Evolutionary conservation across 495 filamentous ascomycete species (phyloP), one percentile per base, ranked within the genome.

Genomic region (Jackrogersella minutella): DNA sequence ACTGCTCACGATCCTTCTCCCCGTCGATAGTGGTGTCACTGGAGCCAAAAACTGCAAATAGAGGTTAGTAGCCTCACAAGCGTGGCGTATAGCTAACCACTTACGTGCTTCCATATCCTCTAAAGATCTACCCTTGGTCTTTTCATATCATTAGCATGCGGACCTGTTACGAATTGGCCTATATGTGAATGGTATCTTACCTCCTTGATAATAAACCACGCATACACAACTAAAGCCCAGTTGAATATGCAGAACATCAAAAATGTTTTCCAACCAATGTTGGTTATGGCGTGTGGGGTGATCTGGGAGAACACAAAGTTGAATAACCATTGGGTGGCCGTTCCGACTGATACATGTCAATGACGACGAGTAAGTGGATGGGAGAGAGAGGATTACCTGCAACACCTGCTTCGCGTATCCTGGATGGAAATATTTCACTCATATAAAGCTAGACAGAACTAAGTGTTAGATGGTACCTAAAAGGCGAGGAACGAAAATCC

Each of bases 201-300:
- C 64, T 85, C 84, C 44, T 83, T 82, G 5, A 86, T 64, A 62
- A 77, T 82, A 65, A 79, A 65, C 34, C 70, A 79, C 7, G 81
- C 80, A 43, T 82, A 82, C 0, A 73, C 66, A 7, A 77, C 70
- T 14, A 83, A 78, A 2, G 73, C 41, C 56, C 79, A 72, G 50
- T 80, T 82, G 72, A 86, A 84, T 50, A 82, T 80, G n/a, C 78
- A 79, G 67, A 86, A 85, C 79, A 85, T 85, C 55, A 87, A 57
- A 73, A 85, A 86, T 22, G 81, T 83, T 16, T 77, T 62, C 79
- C 79, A 85, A 2, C 78, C 77, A 37, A 86, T 84, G 43, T 83
- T 81, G 10, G 74, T 77, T 33, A 85, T 75, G 8, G 82, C 81
- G 52, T 80, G 77, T 2, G 84, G 84, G 9, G 80, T 86, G 33